These are phyloP conservation scores for Solanum ossicruentum DNA, from an alignment of 257 asterid genomes.

Conservation along the genomic window DNA sequence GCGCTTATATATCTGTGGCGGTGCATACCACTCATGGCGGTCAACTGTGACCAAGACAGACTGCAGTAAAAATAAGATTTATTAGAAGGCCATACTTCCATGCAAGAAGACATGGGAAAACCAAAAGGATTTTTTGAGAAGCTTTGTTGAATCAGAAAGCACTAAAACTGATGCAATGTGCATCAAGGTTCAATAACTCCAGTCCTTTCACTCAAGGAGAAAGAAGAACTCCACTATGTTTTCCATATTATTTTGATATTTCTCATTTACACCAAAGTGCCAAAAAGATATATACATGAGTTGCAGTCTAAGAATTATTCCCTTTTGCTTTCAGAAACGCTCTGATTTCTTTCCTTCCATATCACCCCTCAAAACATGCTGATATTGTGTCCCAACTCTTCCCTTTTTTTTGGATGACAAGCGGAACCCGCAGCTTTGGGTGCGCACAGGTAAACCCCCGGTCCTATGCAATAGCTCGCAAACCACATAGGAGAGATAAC, in stretches of 20 bases:
- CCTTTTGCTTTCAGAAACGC: background rate
- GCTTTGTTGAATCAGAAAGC: background rate
- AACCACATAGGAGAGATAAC: too few species aligned
- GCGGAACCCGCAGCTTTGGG: too few species aligned
- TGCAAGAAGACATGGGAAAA: background rate
- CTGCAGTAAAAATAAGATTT: constrained; percentile 33
- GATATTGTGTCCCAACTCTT: background rate
- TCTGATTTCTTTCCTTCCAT: background rate
- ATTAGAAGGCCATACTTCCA: background rate
- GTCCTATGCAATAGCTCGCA: too few species aligned
- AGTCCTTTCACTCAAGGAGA: background rate
- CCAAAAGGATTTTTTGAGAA: background rate
- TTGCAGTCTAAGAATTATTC: background rate
- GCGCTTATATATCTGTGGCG: constrained; percentile 79
- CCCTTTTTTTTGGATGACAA: background rate
- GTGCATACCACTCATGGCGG: constrained; percentile 98
- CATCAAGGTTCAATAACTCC: background rate
- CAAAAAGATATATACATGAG: background rate
- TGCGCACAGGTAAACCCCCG: too few species aligned
- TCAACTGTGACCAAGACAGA: constrained; percentile 95
- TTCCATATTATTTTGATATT: background rate
- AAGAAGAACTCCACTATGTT: background rate
- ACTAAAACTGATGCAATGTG: background rate
- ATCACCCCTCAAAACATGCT: background rate
- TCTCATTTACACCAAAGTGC: background rate